Conservation (phyloP, 106 monocot genomes). For the Vanilla planifolia region DNA sequence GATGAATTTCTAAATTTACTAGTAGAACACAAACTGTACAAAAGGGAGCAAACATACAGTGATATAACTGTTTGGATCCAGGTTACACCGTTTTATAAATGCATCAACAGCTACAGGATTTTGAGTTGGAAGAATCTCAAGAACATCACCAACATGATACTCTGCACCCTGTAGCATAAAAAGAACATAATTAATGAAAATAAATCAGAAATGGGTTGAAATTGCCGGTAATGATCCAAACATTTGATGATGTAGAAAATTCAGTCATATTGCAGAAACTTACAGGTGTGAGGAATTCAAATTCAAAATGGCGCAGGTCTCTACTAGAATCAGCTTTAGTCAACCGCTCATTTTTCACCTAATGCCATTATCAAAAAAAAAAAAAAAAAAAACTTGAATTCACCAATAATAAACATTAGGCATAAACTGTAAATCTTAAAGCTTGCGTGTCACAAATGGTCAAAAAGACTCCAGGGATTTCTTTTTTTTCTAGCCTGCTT, state of each 20-base stretch:
- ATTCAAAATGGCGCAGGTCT: conserved; percentile 84
- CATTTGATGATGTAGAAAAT: neutral
- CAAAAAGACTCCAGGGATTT: no score
- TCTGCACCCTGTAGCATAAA: conserved; percentile 31
- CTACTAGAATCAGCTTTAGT: conserved; percentile 40
- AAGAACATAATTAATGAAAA: neutral
- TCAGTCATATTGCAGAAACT: conserved; percentile 9
- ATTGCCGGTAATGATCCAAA: no score
- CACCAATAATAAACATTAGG: no score
- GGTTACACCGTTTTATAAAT: conserved; percentile 73
- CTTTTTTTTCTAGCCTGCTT: no score
- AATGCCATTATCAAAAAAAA: neutral
- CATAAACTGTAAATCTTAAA: no score
- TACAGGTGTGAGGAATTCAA: conserved; percentile 56
- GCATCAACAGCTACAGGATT: conserved; percentile 59
- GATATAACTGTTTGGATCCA: conserved; percentile 73
- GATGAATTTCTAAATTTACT: no score
- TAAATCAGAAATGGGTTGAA: no score
- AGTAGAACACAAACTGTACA: neutral
- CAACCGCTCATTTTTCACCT: conserved; percentile 57
- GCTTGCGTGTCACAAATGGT: no score
- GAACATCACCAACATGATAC: conserved; percentile 89
- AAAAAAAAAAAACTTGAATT: no score
- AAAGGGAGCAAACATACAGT: conserved; percentile 27
- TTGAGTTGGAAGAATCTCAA: conserved; percentile 88